Conservation (phyloP, 805 yeast species). For the Nakazawaea wyomingensis region DNA sequence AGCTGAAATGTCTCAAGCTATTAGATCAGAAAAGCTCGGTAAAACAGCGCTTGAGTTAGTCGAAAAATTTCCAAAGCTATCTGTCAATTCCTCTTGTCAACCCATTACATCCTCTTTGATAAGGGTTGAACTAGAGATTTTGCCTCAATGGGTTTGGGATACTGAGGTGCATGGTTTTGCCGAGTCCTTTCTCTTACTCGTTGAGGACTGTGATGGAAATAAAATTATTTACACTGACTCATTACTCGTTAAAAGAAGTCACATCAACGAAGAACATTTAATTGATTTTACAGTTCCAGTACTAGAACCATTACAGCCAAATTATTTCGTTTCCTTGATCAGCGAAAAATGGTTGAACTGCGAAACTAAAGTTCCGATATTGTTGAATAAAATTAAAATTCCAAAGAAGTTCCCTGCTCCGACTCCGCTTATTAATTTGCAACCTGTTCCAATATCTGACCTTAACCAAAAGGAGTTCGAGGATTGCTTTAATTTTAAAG, state of each 20-base stretch:
- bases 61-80: constrained; percentile 67
- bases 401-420: constrained; percentile 66
- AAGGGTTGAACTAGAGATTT: constrained; percentile 58
- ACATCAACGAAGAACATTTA: constrained; percentile 48
- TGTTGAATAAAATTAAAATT: constrained; percentile 42
- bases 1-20: constrained; percentile 77
- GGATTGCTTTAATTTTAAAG: constrained; percentile 38
- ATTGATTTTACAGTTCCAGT: constrained; percentile 64
- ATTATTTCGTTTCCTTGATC: constrained; percentile 62
- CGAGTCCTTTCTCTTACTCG: constrained; percentile 64
- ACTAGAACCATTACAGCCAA: constrained; percentile 57
- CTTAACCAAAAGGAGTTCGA: constrained; percentile 44
- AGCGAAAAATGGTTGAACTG: constrained; percentile 88
- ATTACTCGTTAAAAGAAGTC: constrained; percentile 44
- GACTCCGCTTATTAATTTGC: constrained; percentile 50
- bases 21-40: constrained; percentile 67
- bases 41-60: constrained; percentile 52
- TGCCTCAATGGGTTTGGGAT: constrained; percentile 82
- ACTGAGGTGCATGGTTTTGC: constrained; percentile 50
- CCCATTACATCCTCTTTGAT: constrained; percentile 73
- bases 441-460: constrained; percentile 43
- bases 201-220: constrained; percentile 85
- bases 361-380: constrained; percentile 55
- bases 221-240: constrained; percentile 54
- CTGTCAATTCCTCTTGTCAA: constrained; percentile 55